Percentiles rank a stretch among this genome's conserved stretches.
These are phyloP conservation scores for Pythium phragmitis DNA, from an alignment of 352 stramenopile genomes.

Conservation along the genomic window DNA sequence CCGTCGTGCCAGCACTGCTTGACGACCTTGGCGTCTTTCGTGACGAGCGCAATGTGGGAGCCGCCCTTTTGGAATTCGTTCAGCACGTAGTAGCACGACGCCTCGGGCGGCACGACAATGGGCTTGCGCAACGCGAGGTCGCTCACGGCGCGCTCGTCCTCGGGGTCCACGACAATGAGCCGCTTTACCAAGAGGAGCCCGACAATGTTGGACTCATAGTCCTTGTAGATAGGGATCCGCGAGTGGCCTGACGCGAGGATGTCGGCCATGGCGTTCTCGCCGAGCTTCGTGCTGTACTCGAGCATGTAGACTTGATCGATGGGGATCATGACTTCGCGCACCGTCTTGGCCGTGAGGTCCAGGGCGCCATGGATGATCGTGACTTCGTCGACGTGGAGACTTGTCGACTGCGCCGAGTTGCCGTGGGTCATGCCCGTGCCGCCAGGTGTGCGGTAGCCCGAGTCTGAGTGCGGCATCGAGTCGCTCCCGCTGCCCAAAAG, in stretches of 20 bases:
- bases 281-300: constrained; percentile 74
- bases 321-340: constrained; percentile 88
- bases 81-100: constrained; percentile 86
- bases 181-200: constrained; percentile 88
- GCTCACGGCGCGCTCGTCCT: constrained; percentile 60
- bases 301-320: constrained; percentile 88
- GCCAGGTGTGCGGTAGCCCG: neutral
- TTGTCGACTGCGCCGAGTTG: constrained; percentile 42
- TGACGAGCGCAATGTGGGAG: constrained; percentile 84
- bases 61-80: constrained; percentile 91
- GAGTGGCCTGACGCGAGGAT: constrained; percentile 87
- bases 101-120: constrained; percentile 78
- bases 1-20: constrained; percentile 53
- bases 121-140: constrained; percentile 71
- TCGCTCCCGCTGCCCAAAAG: constrained; percentile 2
- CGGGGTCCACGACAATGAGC: constrained; percentile 88
- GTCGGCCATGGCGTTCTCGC: constrained; percentile 66
- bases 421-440: constrained; percentile 19
- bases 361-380: constrained; percentile 91
- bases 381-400: constrained; percentile 86
- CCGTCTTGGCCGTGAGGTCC: constrained; percentile 80
- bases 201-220: constrained; percentile 70
- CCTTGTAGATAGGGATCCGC: constrained; percentile 88
- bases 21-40: constrained; percentile 48
- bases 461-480: neutral